Base-by-base conservation (phyloP, 495 filamentous ascomycete species). In the Neurospora pannonica region DNA sequence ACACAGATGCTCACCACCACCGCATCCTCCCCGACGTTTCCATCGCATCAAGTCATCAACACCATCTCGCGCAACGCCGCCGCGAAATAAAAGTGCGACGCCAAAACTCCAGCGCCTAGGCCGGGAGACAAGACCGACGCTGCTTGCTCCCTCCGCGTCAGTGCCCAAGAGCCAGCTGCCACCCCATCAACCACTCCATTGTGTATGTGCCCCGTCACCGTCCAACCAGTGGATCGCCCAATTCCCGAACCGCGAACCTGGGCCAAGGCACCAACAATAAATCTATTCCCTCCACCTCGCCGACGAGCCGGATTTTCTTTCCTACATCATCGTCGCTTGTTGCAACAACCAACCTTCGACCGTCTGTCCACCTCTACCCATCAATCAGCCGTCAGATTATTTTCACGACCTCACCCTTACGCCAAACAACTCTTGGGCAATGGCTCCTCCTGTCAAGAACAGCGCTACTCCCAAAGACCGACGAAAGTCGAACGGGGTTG, bases 371-470 rank as follows among this genome's bases (percentile, higher is more conserved):
- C 42, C 34, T 70, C 73, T 46, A 62, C 73, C 78, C 73, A 75
- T 70, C 73, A 42, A 67, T 71, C 74, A 71, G 70, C 67, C 74
- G 54, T 48, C 39, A 71, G 42, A 19, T 74, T 76, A 67, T 34
- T 34, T 34, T 36, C 15, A 67, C 54, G 54, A 34, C 31, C 7
- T 67, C 28, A 67, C 28, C 28, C 28, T 67, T 67, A 67, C 54
- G 28, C 28, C 54, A 8, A 67, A 19, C 54, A 17, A 67, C 28
- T 62, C 24, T 3, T 34, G 13, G 34, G 54, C 28, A 67, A 85
- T 85, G 84, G 76, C 84, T 74, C 79, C 85, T 38, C 78, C 77
- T 13, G 79, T 76, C 80, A 86, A 86, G 78, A 72, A 78, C 38
- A 67, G 15, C 54, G 78, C 81, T 19, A 74, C 81, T 73, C 74